These are phyloP conservation scores for Cercospora sp. DNA, from an alignment of 2,329 filamentous ascomycete species.

Conservation along the genomic window DNA sequence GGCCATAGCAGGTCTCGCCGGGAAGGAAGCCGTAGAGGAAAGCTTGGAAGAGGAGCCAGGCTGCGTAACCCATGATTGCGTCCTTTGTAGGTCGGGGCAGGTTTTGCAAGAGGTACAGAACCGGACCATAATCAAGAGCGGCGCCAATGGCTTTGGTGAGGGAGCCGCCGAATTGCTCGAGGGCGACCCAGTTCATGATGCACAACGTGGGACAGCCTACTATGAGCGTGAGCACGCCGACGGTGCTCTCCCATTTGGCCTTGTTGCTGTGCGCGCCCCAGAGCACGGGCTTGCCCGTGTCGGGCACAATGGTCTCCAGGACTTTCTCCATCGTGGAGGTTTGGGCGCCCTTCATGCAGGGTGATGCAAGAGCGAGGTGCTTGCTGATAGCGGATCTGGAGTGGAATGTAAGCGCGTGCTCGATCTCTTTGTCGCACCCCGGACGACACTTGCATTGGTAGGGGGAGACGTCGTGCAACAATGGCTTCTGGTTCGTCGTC, in stretches of 20 bases:
- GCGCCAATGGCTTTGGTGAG: constrained; percentile 4
- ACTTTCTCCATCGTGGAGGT: constrained; percentile 17
- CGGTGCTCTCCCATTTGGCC: constrained; percentile 16
- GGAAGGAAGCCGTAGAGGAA: constrained; percentile 15
- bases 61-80: constrained; percentile 12
- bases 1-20: constrained; percentile 14
- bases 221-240: constrained; percentile 13
- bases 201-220: constrained; percentile 16
- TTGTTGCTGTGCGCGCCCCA: constrained; percentile 19
- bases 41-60: constrained; percentile 17
- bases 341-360: constrained; percentile 13
- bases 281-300: constrained; percentile 14
- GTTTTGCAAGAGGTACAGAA: constrained; percentile 9
- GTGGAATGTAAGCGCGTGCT: not conserved
- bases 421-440: not conserved
- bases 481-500: not conserved
- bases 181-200: constrained; percentile 17
- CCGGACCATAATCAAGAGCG: constrained; percentile 12
- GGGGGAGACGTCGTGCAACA: not conserved
- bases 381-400: not conserved
- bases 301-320: constrained; percentile 15
- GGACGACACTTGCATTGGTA: not conserved
- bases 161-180: constrained; percentile 16
- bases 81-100: constrained; percentile 10
- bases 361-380: not conserved